Evolutionary conservation across 116 monocot genomes (phyloP).

Genomic region (Posidonia oceanica): DNA sequence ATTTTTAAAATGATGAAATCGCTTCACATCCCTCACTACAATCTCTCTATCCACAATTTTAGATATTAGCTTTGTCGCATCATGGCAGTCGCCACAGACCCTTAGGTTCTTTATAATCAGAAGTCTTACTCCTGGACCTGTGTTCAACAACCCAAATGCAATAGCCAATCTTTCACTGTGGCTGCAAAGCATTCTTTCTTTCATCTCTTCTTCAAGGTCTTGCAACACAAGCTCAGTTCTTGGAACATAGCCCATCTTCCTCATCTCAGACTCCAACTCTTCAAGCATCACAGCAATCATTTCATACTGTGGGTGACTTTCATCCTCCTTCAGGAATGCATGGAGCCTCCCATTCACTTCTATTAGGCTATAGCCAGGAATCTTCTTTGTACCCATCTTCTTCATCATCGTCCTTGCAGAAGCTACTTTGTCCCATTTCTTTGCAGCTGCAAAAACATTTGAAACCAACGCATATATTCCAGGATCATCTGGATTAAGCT

Average conservation of each 20-base stretch:
- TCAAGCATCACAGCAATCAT: slow-evolving; percentile 28
- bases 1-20: slow-evolving; percentile 51
- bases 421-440: slow-evolving; percentile 33
- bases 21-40: slow-evolving; percentile 55
- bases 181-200: slow-evolving; percentile 20
- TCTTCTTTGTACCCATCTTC: slow-evolving; percentile 46
- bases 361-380: slow-evolving; percentile 62
- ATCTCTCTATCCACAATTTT: slow-evolving; percentile 27
- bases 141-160: slow-evolving; percentile 60
- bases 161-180: slow-evolving; percentile 71
- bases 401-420: slow-evolving; percentile 47
- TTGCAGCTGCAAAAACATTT: slow-evolving; percentile 57
- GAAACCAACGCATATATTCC: slow-evolving; percentile 64
- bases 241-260: slow-evolving; percentile 33
- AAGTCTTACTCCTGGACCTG: slow-evolving; percentile 37
- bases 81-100: slow-evolving; percentile 61
- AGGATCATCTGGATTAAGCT: slow-evolving; percentile 47
- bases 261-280: slow-evolving; percentile 56
- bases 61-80: slow-evolving; percentile 32
- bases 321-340: slow-evolving; percentile 59
- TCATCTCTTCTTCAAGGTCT: slow-evolving; percentile 48
- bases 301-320: slow-evolving; percentile 44
- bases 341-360: slow-evolving; percentile 47
- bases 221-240: slow-evolving; percentile 59
- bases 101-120: slow-evolving; percentile 65